These are phyloP conservation scores for Suillus brevipes DNA, from an alignment of 768 basidiomycete species.

Conservation along the genomic window DNA sequence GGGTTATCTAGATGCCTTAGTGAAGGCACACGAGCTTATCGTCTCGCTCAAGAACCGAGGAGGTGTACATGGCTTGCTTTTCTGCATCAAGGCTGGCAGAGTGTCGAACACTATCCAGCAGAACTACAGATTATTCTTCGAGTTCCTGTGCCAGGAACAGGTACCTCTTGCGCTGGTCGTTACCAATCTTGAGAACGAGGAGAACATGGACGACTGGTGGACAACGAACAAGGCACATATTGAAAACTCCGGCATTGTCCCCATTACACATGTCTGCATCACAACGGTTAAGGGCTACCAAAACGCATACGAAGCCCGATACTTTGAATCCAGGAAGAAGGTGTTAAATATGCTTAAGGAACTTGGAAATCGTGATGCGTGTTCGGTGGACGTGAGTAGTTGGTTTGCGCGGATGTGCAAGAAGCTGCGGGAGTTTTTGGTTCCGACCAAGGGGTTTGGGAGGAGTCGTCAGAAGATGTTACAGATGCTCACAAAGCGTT, in stretches of 20 bases:
- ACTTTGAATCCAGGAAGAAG: slow-evolving; percentile 21
- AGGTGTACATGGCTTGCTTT: slow-evolving; percentile 42
- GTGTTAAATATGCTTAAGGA: slow-evolving; percentile 23
- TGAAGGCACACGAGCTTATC: slow-evolving; percentile 35
- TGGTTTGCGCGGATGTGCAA: slow-evolving; percentile 1
- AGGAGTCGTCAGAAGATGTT: slow-evolving; percentile 5
- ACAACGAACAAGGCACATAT: slow-evolving; percentile 25
- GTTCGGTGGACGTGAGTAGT: not conserved
- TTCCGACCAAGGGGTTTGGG: not conserved
- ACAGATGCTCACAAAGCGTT: slow-evolving; percentile 27
- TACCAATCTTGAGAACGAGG: slow-evolving; percentile 37
- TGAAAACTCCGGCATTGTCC: slow-evolving; percentile 20
- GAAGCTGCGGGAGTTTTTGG: not conserved
- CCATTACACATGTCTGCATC: slow-evolving; percentile 34
- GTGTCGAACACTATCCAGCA: slow-evolving; percentile 28
- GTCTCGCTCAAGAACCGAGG: slow-evolving; percentile 29
- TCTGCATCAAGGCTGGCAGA: slow-evolving; percentile 32
- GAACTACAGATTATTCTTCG: slow-evolving; percentile 35
- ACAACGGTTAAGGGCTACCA: slow-evolving; percentile 18
- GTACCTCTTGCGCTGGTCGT: slow-evolving; percentile 34
- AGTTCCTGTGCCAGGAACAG: slow-evolving; percentile 34
- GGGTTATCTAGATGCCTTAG: slow-evolving; percentile 26
- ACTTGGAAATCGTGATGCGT: not conserved
- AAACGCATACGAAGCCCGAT: slow-evolving; percentile 7
- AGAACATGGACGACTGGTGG: slow-evolving; percentile 40